Evolutionary conservation across 208 protist species (phyloP).

Genomic region (Angomonas deanei): DNA sequence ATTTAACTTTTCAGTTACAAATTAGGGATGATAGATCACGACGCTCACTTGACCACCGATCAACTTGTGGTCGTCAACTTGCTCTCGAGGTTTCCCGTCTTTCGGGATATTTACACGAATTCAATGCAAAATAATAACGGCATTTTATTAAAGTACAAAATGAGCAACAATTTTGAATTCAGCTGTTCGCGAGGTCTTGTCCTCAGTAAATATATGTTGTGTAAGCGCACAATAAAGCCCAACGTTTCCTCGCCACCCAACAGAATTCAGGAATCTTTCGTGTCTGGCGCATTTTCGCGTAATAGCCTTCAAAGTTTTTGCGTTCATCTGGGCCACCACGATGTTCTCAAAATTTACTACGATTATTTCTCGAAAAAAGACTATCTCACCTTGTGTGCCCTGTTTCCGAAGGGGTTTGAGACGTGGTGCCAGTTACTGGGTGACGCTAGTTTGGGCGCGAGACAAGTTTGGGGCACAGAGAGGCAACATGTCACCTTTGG

Average conservation of each 20-base stretch:
- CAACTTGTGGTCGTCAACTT: not conserved
- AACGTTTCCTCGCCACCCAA: too few relatives aligned
- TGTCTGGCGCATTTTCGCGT: too few relatives aligned
- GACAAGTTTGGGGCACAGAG: not conserved
- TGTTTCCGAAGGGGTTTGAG: not conserved
- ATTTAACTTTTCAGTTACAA: too few relatives aligned
- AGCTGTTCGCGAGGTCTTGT: too few relatives aligned
- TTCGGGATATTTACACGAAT: not conserved
- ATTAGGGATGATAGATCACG: not conserved
- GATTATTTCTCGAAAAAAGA: not conserved
- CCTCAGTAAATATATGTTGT: too few relatives aligned
- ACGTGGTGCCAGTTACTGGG: conserved; percentile 1
- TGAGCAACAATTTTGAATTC: not conserved
- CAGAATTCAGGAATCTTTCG: too few relatives aligned
- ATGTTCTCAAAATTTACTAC: not conserved
- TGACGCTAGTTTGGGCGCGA: not conserved
- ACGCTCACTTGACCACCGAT: not conserved
- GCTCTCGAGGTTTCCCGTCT: not conserved
- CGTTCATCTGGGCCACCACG: not conserved
- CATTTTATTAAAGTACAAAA: not conserved
- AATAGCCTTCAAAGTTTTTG: not conserved
- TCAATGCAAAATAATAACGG: not conserved
- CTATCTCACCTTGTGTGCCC: not conserved
- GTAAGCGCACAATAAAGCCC: too few relatives aligned
- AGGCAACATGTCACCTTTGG: not conserved